A percentile compares a stretch with the other conserved stretches of the same genome.
Conservation (phyloP, 1,284 basidiomycete species). For the Schizopora paradoxa region DNA sequence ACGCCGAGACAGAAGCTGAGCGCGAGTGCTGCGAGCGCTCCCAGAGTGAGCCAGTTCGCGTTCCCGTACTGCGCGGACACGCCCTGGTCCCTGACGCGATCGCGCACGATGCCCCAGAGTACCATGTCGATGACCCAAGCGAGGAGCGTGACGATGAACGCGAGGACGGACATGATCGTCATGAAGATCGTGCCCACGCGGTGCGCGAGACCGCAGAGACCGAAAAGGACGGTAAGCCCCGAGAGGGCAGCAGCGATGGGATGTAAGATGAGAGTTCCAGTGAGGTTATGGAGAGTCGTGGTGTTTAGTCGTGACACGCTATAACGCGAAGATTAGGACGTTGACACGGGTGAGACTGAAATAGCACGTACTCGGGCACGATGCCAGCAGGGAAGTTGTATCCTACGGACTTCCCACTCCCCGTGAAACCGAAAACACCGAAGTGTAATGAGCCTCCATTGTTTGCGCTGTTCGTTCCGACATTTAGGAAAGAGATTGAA, state of each 20-base stretch:
- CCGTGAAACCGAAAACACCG: conserved; percentile 75
- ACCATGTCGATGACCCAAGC: conserved; percentile 75
- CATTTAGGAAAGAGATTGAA: conserved; percentile 60
- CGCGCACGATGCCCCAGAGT: conserved; percentile 66
- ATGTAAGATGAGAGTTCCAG: conserved; percentile 67
- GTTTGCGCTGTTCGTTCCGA: too few relatives aligned
- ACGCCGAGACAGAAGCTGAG: conserved; percentile 60
- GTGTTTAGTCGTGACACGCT: conserved; percentile 40
- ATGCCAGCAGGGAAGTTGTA: conserved; percentile 44
- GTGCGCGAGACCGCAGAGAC: conserved; percentile 57
- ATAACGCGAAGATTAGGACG: conserved; percentile 5
- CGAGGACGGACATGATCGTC: conserved; percentile 61
- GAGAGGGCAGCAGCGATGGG: conserved; percentile 72
- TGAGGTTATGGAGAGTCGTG: conserved; percentile 59
- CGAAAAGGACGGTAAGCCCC: conserved; percentile 68
- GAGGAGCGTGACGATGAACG: conserved; percentile 57
- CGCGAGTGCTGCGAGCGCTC: conserved; percentile 59
- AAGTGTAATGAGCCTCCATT: conserved; percentile 41
- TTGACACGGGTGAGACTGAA: not conserved
- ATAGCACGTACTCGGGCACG: conserved; percentile 28
- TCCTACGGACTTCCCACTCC: conserved; percentile 47
- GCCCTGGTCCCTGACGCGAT: conserved; percentile 49
- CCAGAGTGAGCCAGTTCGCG: conserved; percentile 75
- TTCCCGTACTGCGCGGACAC: conserved; percentile 58
- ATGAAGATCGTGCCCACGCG: conserved; percentile 71